Base-by-base conservation (phyloP, 257 asterid species). In the Solanum neorickii region DNA sequence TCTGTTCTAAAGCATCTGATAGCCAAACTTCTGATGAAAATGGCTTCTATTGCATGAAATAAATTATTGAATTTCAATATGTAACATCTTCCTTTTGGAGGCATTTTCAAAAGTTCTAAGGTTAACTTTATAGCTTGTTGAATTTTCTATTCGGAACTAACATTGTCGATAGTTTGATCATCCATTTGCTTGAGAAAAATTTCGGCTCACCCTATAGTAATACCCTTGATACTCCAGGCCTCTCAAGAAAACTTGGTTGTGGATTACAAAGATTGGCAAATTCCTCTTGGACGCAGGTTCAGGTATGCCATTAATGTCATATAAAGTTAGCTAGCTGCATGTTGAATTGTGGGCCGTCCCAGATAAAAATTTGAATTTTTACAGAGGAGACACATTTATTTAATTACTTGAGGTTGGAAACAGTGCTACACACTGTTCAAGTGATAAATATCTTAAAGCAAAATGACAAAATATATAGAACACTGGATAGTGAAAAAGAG, bases 231-330 rank as follows among this genome's bases (percentile, higher is more conserved):
- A 15, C 76, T 89, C 88, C 92, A 97, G 98, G 97, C 98, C 85
- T 97, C 98, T 88, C 94, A 94, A 91, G 92, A 31, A 47, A 93
- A 92, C 90, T 42, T 86, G 95, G 99, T 97, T 86, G 96, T 97
- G 84, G 99, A 97, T 91, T 97, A 94, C 94, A 97, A 95, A 92
- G 99, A 97, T 87, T 97, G 99, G 99, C 99, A 97, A 92, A 93
- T 95, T 89, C 98, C 98, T 83, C 93, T 97, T 73, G 98, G 99
- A 80, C 98, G 99, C 89, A 93, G 99, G 90, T 97, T 97, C 94
- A 94, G 99, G 99, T 95, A 72, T 73, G 93, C 87, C n/a, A 72
- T 89, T 72, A 86, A 82, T 18, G 70, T 82, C 65, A 56, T 52
- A 49, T 39, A 76, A 62, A 47, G 87, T 52, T 80, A 29, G 20